Evolutionary conservation across 306 rosid genomes (phyloP).

Genomic region (Glycine latifolia): DNA sequence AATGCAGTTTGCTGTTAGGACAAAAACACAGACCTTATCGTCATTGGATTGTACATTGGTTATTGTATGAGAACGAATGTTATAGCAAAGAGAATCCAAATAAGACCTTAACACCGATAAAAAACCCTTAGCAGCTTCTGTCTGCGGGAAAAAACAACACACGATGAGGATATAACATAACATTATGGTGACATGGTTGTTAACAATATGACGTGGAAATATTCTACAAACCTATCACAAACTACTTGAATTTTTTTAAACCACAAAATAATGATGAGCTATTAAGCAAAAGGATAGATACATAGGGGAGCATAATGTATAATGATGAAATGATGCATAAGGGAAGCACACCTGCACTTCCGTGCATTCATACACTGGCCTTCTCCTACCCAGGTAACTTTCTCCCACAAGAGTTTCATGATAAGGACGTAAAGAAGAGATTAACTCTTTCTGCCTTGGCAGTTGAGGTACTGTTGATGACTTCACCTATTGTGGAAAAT

Average conservation of each 20-base stretch:
- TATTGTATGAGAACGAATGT: conserved; percentile 94
- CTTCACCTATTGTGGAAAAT: conserved; percentile 67
- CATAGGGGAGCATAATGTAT: not conserved
- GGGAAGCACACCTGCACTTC: conserved; percentile 78
- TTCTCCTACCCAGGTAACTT: conserved; percentile 89
- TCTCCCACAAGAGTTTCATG: conserved; percentile 94
- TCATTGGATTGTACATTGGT: conserved; percentile 97
- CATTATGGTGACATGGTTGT: too few relatives aligned
- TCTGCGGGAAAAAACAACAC: conserved; percentile 50
- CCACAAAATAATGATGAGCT: conserved; percentile 15
- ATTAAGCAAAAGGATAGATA: not conserved
- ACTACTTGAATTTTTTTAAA: conserved; percentile 23
- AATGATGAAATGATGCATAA: conserved; percentile 33
- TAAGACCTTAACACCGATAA: conserved; percentile 76
- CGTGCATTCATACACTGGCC: conserved; percentile 87
- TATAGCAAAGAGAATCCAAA: conserved; percentile 90
- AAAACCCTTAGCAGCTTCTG: conserved; percentile 90
- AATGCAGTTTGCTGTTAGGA: conserved; percentile 9
- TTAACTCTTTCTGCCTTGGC: conserved; percentile 79
- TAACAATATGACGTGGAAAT: not conserved
- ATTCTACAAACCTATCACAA: conserved; percentile 18
- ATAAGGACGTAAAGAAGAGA: conserved; percentile 75
- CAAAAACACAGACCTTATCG: conserved; percentile 77
- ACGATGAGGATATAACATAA: not conserved
- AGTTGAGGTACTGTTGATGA: conserved; percentile 82